Conservation (phyloP, 2,329 filamentous ascomycete genomes). For the Clonostachys sp. region DNA sequence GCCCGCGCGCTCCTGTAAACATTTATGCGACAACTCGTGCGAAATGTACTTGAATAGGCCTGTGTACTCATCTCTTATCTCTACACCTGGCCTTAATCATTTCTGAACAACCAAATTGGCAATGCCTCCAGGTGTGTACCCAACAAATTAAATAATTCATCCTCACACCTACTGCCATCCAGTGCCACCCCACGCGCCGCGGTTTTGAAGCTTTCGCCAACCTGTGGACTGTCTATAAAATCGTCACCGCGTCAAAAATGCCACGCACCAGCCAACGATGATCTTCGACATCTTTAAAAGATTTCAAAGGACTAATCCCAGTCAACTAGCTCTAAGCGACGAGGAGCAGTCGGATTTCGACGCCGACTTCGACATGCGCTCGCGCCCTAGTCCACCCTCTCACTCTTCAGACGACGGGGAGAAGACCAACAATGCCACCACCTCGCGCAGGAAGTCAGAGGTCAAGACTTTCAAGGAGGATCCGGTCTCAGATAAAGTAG, state of each 20-base stretch:
- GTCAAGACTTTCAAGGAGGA: background rate
- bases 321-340: background rate
- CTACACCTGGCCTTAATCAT: background rate
- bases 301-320: too few relatives aligned
- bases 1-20: too few relatives aligned
- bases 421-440: background rate
- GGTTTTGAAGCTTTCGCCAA: background rate
- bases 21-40: too few relatives aligned
- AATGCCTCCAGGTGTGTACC: too few relatives aligned
- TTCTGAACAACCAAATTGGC: background rate
- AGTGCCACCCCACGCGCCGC: too few relatives aligned
- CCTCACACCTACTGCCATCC: too few relatives aligned
- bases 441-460: background rate
- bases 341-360: conserved; percentile 1
- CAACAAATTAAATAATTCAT: too few relatives aligned
- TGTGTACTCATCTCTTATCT: background rate
- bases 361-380: background rate
- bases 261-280: too few relatives aligned
- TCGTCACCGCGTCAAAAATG: background rate
- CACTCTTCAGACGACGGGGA: background rate
- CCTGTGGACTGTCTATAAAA: background rate
- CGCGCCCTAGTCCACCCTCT: background rate
- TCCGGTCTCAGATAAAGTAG: background rate
- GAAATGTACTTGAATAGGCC: too few relatives aligned
- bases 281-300: too few relatives aligned